Percentiles rank a stretch among this genome's conserved stretches.
phyloP scores from a whole-genome alignment of 2,329 filamentous ascomycete genomes.

The Nigrospora sphaerica region DNA sequence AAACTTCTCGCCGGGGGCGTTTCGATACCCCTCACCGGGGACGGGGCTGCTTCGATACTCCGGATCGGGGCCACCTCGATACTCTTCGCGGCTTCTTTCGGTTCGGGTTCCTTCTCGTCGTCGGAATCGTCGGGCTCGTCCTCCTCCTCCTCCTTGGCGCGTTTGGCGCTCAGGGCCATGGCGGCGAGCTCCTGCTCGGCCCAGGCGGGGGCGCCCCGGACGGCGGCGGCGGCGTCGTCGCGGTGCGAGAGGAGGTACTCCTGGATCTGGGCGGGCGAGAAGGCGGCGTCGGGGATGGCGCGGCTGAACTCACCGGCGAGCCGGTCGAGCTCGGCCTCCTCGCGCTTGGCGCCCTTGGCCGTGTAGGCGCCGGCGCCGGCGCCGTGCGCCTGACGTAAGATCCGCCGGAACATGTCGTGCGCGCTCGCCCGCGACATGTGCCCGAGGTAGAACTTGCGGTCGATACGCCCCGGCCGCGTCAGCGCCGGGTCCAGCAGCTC shows the following conservation, averaged over 20 bases:
- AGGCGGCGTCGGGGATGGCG: background rate
- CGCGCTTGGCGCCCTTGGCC: background rate
- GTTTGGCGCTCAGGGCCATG: background rate
- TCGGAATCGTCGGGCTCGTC: no score
- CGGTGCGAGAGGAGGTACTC: background rate
- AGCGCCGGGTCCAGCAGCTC: constrained; percentile 17
- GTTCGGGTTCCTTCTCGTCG: no score
- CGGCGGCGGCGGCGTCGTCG: background rate
- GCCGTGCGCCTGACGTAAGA: background rate
- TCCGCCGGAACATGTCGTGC: constrained; percentile 1
- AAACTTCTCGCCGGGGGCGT: no score
- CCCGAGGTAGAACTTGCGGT: constrained; percentile 5
- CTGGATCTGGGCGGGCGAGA: background rate
- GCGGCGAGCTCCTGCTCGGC: background rate
- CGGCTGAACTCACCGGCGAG: background rate
- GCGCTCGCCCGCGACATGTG: constrained; percentile 1
- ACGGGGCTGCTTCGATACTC: no score
- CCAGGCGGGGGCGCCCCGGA: background rate
- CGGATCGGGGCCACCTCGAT: no score
- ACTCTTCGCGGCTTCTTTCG: no score
- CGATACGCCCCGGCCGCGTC: constrained; percentile 21
- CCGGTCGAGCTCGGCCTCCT: background rate
- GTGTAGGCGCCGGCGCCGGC: no score
- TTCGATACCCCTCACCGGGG: no score
- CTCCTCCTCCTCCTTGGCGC: no score